These are phyloP conservation scores for Dalbergia cochinchinensis DNA, from an alignment of 306 rosid species.

Conservation along the genomic window DNA sequence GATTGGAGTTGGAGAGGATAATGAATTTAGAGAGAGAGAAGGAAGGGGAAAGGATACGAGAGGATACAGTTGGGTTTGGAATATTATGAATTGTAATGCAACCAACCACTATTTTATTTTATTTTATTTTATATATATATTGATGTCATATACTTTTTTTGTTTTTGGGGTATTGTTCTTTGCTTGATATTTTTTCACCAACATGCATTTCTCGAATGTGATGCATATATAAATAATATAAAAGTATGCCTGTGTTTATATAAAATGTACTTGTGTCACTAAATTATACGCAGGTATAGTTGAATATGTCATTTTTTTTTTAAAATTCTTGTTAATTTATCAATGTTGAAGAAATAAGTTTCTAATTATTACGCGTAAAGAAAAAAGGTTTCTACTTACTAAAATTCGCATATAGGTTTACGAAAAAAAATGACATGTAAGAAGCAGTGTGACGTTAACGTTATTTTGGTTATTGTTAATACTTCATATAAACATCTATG, in stretches of 20 bases:
- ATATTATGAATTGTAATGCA: slow-evolving; percentile 62
- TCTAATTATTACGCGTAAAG: too few relatives aligned
- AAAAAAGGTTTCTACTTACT: background rate
- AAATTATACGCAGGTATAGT: too few relatives aligned
- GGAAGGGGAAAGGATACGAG: slow-evolving; percentile 29
- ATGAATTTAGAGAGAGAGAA: slow-evolving; percentile 1
- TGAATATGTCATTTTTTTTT: background rate
- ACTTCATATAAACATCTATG: background rate
- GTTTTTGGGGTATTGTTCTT: background rate
- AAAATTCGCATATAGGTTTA: background rate
- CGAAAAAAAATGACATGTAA: background rate
- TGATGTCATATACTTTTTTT: background rate
- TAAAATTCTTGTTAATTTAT: background rate
- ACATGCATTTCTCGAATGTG: background rate
- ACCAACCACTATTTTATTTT: slow-evolving; percentile 30
- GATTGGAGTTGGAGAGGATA: slow-evolving; percentile 32
- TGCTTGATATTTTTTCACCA: background rate
- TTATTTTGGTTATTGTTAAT: background rate
- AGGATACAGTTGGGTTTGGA: slow-evolving; percentile 72
- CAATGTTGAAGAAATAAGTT: background rate
- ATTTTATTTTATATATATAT: background rate
- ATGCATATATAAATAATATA: too few relatives aligned
- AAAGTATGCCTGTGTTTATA: too few relatives aligned
- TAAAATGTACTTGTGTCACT: too few relatives aligned
- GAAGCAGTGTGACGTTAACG: background rate